Base-by-base conservation (phyloP, 371 early-diverging fungal genomes). In the Entomophthora muscae region DNA sequence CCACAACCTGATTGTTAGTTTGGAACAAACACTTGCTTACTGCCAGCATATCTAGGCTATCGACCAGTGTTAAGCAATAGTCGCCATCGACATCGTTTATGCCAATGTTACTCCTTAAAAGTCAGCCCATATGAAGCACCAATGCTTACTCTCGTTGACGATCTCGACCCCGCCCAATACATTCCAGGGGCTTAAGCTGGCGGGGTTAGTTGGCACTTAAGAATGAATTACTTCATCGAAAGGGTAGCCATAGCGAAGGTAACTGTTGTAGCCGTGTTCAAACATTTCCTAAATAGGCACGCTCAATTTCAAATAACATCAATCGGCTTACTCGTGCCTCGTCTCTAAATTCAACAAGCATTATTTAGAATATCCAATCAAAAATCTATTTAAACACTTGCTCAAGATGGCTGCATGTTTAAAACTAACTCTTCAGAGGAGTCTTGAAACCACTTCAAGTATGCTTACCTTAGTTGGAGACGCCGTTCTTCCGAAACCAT, bases 61-160 rank as follows among this genome's bases (percentile, higher is more conserved):
- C 98, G 1, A 97, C 81, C 32, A 97, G 71, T 3, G 98, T 95
- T 32, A 94, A 72, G 0, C 88, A 84, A 69, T 82, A 95, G 75
- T 92, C 88, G 1, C 95, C 97, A 31, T 94, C 71, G 1, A 95
- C 91, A 69, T 96, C 97, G 67, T 94, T 93, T 53, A 86, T 67
- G 65, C 82, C 75, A 61, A 79, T 78, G 61, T 83, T 81, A 23
- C 70, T 57, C 3, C 79, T 81, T n/a, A 66, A 57, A 67, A 66
- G 52, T 31, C 32, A 0, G 1, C n/a, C n/a, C n/a, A n/a, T n/a
- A n/a, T n/a, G n/a, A n/a, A n/a, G n/a, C n/a, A n/a, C n/a, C n/a
- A n/a, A n/a, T n/a, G n/a, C n/a, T 78, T 84, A 77, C 78, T 82
- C 79, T 68, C 90, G 73, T 1, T 53, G 66, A 66, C 76, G 76